These are phyloP conservation scores for Aspergillus udagawae DNA, from an alignment of 2,329 filamentous ascomycete genomes.

Conservation along the genomic window DNA sequence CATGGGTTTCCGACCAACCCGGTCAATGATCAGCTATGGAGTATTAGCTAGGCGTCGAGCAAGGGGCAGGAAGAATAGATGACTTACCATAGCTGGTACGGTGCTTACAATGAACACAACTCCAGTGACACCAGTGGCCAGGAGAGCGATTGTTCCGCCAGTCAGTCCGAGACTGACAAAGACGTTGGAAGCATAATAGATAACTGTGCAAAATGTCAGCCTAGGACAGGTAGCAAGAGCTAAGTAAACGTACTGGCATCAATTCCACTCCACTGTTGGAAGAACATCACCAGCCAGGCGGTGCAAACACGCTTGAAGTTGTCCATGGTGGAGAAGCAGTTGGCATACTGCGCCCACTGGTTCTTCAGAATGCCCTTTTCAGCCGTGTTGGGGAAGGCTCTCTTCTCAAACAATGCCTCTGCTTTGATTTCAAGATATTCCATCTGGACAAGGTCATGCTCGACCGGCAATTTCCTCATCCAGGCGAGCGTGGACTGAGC, in stretches of 20 bases:
- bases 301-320: constrained; percentile 48
- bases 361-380: constrained; percentile 41
- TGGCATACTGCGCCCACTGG: constrained; percentile 50
- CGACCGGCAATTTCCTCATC: constrained; percentile 30
- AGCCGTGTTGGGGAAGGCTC: constrained; percentile 43
- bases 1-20: constrained; percentile 27
- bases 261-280: constrained; percentile 46
- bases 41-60: not conserved
- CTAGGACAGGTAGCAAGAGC: not conserved
- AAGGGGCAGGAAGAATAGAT: constrained; percentile 8
- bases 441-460: constrained; percentile 36
- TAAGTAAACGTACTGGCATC: constrained; percentile 30
- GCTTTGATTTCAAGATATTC: constrained; percentile 49
- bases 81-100: constrained; percentile 26
- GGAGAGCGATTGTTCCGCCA: constrained; percentile 27
- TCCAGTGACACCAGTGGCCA: constrained; percentile 34
- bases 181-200: constrained; percentile 42
- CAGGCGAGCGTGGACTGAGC: constrained; percentile 22
- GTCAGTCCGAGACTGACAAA: constrained; percentile 33
- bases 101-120: constrained; percentile 31
- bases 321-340: constrained; percentile 46
- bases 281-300: constrained; percentile 47
- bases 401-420: constrained; percentile 42
- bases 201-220: constrained; percentile 21
- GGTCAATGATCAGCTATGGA: constrained; percentile 22